Base-by-base conservation (phyloP, 495 filamentous ascomycete species). In the Echria macrotheca region DNA sequence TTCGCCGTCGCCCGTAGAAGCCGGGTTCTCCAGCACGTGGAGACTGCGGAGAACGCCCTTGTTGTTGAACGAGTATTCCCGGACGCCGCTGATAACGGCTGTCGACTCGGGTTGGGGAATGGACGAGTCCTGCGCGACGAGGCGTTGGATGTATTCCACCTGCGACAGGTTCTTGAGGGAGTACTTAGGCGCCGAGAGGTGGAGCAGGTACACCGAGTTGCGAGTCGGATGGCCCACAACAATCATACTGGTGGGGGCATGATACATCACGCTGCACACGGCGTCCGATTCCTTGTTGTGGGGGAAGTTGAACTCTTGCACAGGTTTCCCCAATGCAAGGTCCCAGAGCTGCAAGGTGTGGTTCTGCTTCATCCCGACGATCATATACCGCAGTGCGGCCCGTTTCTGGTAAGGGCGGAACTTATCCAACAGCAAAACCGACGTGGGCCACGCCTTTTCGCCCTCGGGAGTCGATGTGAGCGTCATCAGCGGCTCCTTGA, bases 341-440 rank as follows among this genome's bases (percentile, higher is more conserved):
- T 99, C 94, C 94, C 94, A 99, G 48, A 99, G 78, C 72, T 99
- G 94, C 51, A 99, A 82, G 40, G 90, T 93, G 70, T 99, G 94
- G 66, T 99, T 99, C 66, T 97, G 94, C 71, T 96, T 97, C 76
- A 96, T 86, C 51, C 94, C 94, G 42, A 99, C 91, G 50, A 99
- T 79, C 68, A 97, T 82, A 70, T 97, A 99, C 50, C 94, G 79
- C 49, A 94, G 70, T 14, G 94, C 90, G 60, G 83, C 82, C 25
- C 85, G 85, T 67, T 87, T 93, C 64, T 81, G 78, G 64, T 91
- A 95, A 22, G 93, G 87, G 14, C 89, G 84, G 63, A 86, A 80
- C 74, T 97, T 97, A 67, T 99, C 94, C 54, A 97, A 76, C 70
- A 99, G 84, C 65, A 95, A 80, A 39, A 99, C 86, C 17, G 93